Conservation (phyloP, 1,139 yeast genomes). For the Taphrina communis region DNA sequence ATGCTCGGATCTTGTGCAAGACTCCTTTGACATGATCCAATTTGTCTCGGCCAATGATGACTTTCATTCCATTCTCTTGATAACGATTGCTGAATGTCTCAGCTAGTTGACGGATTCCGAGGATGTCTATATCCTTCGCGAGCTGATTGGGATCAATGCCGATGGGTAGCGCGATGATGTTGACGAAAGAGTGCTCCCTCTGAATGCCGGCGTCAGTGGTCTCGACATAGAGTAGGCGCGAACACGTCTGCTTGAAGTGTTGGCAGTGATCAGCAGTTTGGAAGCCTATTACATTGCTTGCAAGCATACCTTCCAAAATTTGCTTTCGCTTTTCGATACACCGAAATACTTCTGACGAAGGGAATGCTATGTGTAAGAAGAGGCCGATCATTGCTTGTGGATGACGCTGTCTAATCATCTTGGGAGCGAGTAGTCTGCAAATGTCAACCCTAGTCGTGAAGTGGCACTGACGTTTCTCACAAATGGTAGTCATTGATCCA, state of each 20-base stretch:
- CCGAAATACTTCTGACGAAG: slow-evolving; percentile 92
- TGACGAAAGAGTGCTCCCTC: slow-evolving; percentile 68
- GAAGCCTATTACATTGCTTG: slow-evolving; percentile 85
- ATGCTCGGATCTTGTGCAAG: slow-evolving; percentile 83
- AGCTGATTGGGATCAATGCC: slow-evolving; percentile 82
- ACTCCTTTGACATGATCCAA: slow-evolving; percentile 87
- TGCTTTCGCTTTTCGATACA: slow-evolving; percentile 86
- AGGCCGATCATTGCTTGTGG: slow-evolving; percentile 91
- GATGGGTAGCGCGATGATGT: slow-evolving; percentile 74
- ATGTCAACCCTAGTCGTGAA: too few species aligned
- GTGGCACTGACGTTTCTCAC: not conserved
- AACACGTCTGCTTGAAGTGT: slow-evolving; percentile 90
- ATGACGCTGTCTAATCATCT: slow-evolving; percentile 73
- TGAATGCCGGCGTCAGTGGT: slow-evolving; percentile 75
- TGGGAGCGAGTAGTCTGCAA: slow-evolving; percentile 69
- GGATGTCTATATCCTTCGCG: slow-evolving; percentile 61
- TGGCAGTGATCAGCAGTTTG: slow-evolving; percentile 93
- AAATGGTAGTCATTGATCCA: slow-evolving; percentile 97
- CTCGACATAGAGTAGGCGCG: slow-evolving; percentile 81
- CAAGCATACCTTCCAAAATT: slow-evolving; percentile 80
- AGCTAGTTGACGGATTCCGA: slow-evolving; percentile 62
- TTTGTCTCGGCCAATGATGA: slow-evolving; percentile 88
- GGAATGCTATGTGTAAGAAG: slow-evolving; percentile 91
- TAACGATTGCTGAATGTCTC: not conserved
- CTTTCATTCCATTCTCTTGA: slow-evolving; percentile 71